A percentile compares a stretch with the other conserved stretches of the same genome.
phyloP scores from a whole-genome alignment of 1,284 basidiomycete species.

The Ceratobasidium sp. region DNA sequence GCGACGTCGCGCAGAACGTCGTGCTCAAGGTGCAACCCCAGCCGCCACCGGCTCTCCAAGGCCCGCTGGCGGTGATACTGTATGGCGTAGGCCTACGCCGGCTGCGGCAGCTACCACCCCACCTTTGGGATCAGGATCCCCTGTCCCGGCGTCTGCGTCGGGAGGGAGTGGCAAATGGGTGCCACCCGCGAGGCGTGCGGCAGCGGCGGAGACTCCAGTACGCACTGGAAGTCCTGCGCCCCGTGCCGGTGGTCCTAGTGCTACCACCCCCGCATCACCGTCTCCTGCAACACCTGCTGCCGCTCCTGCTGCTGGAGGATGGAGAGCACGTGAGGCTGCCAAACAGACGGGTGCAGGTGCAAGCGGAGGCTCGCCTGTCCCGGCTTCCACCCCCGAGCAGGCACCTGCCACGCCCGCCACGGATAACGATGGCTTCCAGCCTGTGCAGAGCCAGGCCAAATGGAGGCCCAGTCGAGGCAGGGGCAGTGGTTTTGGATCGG shows the following conservation, averaged over 20 bases:
- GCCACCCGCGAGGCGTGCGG: constrained; percentile 48
- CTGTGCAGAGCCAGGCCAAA: constrained; percentile 60
- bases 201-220: constrained; percentile 45
- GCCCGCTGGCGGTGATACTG: constrained; percentile 28
- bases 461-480: constrained; percentile 46
- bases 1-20: constrained; percentile 61
- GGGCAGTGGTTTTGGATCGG: constrained; percentile 40
- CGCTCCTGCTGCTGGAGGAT: constrained; percentile 61
- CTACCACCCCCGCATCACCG: constrained; percentile 53
- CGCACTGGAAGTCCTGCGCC: constrained; percentile 56
- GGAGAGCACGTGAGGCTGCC: constrained; percentile 70
- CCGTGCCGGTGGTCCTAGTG: constrained; percentile 61
- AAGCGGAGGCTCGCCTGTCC: constrained; percentile 49
- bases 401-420: constrained; percentile 56
- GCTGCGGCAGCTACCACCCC: constrained; percentile 39
- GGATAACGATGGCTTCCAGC: constrained; percentile 80
- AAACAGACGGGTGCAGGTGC: constrained; percentile 57
- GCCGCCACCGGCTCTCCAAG: constrained; percentile 10
- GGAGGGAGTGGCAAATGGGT: constrained; percentile 57
- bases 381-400: constrained; percentile 36
- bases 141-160: constrained; percentile 57
- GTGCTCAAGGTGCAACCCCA: constrained; percentile 48
- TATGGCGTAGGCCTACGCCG: constrained; percentile 20
- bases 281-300: constrained; percentile 65
- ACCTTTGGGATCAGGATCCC: constrained; percentile 51